Evolutionary conservation across 2,329 filamentous ascomycete genomes (phyloP), one percentile per base, ranked within the genome.

Genomic region (Fusarium avenaceum): DNA sequence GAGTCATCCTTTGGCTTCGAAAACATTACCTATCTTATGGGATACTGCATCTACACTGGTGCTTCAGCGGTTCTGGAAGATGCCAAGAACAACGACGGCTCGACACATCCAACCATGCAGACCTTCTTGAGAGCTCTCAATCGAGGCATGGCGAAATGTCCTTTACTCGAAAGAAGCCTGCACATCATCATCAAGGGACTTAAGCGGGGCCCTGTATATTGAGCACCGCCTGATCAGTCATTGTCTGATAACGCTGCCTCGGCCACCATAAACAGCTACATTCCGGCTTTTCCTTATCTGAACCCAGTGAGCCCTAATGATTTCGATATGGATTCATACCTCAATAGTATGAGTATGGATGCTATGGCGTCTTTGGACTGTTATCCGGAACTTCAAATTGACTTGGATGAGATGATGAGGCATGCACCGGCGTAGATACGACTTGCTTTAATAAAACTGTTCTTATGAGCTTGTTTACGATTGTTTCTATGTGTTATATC

Each of bases 181-280:
- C 53, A 57, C 14, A 57, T 53, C n/a, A 57, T 57, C 10, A 42
- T 57, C 11, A 57, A 57, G 35, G 53, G 53, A 4, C n/a, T 57
- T 2, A 57, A 57, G 22, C 38, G 47, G 7, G 19, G 28, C 3
- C 53, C 53, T 7, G 22, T 57, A 2, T 24, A 53, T 2, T 6
- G 47, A n/a, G 14, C 14, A n/a, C 28, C 38, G 9, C 45, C 28
- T 0, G 47, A 57, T 13, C 38, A 57, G 4, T 53, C 45, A 4
- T 13, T 53, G 2, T 35, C 53, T 1, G 47, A 57, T 1, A 52
- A 7, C 5, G n/a, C 22, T 1, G 4, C 17, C 3, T 32, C 14
- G 0, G 7, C 46, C n/a, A 50, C 38, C 10, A 28, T 57, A 11
- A 57, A 52, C 8, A 57, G 53, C 4, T 57, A 57, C 7, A 57